Conservation (phyloP, 2,329 filamentous ascomycete species). For the Ceratocystis colombiana region DNA sequence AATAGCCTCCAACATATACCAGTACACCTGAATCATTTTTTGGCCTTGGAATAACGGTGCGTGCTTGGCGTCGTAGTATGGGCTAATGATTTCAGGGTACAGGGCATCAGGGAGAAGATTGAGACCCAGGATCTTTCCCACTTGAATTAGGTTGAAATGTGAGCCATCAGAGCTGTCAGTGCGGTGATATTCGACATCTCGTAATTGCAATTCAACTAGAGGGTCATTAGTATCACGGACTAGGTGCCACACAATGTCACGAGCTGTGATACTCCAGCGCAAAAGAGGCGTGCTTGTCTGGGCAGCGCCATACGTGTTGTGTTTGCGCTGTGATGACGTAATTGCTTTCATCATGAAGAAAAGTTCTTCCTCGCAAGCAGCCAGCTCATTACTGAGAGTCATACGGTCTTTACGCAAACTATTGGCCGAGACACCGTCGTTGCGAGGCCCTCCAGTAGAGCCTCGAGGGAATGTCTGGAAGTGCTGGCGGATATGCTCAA, state of each 20-base stretch:
- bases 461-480: slow-evolving; percentile 88
- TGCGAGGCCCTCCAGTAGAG: slow-evolving; percentile 12
- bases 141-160: slow-evolving; percentile 82
- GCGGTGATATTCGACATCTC: slow-evolving; percentile 83
- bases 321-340: slow-evolving; percentile 84
- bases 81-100: slow-evolving; percentile 92
- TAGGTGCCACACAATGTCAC: slow-evolving; percentile 95
- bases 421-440: neutral
- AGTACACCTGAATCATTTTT: slow-evolving; percentile 86
- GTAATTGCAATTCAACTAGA: slow-evolving; percentile 83
- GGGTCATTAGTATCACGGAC: slow-evolving; percentile 79
- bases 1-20: slow-evolving; percentile 97
- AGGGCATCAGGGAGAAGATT: slow-evolving; percentile 84
- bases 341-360: slow-evolving; percentile 99
- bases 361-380: slow-evolving; percentile 85
- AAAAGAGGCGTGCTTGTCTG: slow-evolving; percentile 59
- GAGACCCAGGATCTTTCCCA: slow-evolving; percentile 76
- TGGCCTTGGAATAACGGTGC: slow-evolving; percentile 42
- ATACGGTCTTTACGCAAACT: slow-evolving; percentile 70
- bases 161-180: slow-evolving; percentile 96
- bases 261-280: slow-evolving; percentile 86
- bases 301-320: slow-evolving; percentile 42
- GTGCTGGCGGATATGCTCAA: slow-evolving; percentile 92
- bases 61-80: slow-evolving; percentile 64
- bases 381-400: slow-evolving; percentile 77